Base-by-base conservation (phyloP, 768 basidiomycete genomes). In the Phanerochaete carnosa region DNA sequence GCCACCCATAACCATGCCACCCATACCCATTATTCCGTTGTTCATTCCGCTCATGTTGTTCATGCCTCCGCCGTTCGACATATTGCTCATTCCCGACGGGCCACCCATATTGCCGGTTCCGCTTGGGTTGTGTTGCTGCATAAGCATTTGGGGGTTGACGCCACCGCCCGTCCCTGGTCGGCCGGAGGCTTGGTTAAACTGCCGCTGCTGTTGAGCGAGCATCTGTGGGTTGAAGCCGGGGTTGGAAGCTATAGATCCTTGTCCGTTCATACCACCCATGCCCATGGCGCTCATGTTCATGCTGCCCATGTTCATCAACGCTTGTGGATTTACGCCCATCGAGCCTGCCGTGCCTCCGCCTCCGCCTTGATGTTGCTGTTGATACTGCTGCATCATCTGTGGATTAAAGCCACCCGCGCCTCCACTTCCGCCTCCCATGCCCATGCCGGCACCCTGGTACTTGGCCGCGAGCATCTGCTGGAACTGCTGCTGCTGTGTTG, bases 21-120 rank as follows among this genome's bases (percentile, higher is more conserved):
- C 64, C 63, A 68, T 65, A 22, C 63, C 64, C 49, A 57, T 52
- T 62, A 62, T 63, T 5, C 66, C 66, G 13, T 52, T 55, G 28
- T 66, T 66, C 65, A 69, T 62, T 35, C 47, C 66, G 28, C 55
- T 65, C 58, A 67, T 62, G 11, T 62, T 57, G 22, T 63, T 69
- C 66, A 65, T 66, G 50, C 63, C 62, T 16, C 68, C 63, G 57
- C 63, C 61, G 28, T 59, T 55, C 57, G 65, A 61, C 61, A 63
- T 64, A 25, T 68, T 66, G 60, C 72, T 71, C 35, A 62, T 58
- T 2, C 45, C 53, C 9, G 28, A 22, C 8, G 25, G 12, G 7
- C 37, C 55, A 1, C 55, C 55, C 54, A 61, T 56, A 2, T 55
- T 26, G 33, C 57, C 45, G 23, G 49, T 32, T n/a, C 43, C 47